These are phyloP conservation scores for Trichosporon asahii DNA, from an alignment of 1,284 basidiomycete species.

Conservation along the genomic window DNA sequence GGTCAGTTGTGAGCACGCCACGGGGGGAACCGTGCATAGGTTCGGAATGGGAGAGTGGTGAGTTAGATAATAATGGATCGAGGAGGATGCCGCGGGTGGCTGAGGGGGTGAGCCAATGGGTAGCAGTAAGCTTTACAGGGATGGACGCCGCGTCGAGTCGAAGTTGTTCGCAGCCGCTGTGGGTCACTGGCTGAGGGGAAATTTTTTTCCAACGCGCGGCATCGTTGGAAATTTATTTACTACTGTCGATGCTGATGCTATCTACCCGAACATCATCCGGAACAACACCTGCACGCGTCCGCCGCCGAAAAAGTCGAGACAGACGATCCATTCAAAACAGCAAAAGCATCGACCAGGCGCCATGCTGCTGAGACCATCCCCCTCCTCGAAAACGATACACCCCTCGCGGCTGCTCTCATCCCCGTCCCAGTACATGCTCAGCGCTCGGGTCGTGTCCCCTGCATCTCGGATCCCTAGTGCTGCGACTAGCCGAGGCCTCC, in stretches of 20 bases:
- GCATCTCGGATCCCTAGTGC: background rate
- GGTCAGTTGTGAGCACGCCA: background rate
- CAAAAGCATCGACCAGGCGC: background rate
- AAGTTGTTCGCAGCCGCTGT: background rate
- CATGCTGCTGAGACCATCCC: background rate
- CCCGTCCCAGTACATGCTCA: background rate
- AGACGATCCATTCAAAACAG: background rate
- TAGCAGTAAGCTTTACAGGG: background rate
- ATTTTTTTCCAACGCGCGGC: background rate
- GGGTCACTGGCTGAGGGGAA: background rate
- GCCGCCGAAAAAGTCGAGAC: background rate
- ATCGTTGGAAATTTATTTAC: slow-evolving; percentile 1
- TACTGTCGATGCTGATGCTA: background rate
- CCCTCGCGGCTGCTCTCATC: background rate
- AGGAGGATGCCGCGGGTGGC: background rate
- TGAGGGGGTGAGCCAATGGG: background rate
- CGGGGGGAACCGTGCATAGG: background rate
- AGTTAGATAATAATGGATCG: background rate
- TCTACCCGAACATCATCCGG: background rate
- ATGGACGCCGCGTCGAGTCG: background rate
- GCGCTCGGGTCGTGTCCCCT: background rate
- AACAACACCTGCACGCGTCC: background rate
- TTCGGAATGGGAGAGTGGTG: background rate
- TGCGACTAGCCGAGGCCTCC: background rate
- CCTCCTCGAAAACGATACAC: background rate